Conservation (phyloP, 306 rosid species). For the Begonia peltatifolia region DNA sequence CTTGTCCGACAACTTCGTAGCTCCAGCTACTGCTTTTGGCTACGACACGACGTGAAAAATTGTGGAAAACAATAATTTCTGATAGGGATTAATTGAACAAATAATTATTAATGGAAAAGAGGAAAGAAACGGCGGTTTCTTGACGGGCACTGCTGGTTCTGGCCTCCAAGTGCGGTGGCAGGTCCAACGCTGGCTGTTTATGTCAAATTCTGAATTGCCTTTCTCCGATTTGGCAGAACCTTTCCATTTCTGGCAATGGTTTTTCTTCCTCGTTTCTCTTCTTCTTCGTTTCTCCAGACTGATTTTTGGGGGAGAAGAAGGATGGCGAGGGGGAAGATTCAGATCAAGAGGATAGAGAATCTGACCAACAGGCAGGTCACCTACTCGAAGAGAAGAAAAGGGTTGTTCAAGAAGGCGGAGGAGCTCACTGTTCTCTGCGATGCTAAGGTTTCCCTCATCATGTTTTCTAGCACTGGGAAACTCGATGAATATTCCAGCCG, state of each 20-base stretch:
- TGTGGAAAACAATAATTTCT: too few species aligned
- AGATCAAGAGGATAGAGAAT: conserved; percentile 89
- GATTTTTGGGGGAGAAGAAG: too few species aligned
- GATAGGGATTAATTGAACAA: too few species aligned
- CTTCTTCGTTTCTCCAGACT: not conserved
- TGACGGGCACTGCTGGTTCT: too few species aligned
- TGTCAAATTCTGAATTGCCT: conserved; percentile 27
- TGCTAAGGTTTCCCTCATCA: conserved; percentile 62
- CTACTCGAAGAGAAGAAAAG: conserved; percentile 72
- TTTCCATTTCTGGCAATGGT: conserved; percentile 34
- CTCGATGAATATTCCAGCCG: conserved; percentile 57
- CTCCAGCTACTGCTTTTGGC: too few species aligned
- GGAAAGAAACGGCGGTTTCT: too few species aligned
- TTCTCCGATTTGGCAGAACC: conserved; percentile 26
- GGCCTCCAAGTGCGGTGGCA: too few species aligned
- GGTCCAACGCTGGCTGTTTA: conserved; percentile 4
- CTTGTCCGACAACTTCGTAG: too few species aligned
- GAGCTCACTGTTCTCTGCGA: conserved; percentile 90
- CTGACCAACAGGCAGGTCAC: conserved; percentile 69
- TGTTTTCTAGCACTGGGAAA: conserved; percentile 58
- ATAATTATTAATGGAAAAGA: too few species aligned
- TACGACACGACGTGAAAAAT: too few species aligned
- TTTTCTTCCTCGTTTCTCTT: conserved; percentile 6
- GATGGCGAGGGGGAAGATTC: conserved; percentile 93
- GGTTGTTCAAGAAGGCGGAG: conserved; percentile 79